Conservation (phyloP, 495 filamentous ascomycete species). For the Penicillium paxilli region DNA sequence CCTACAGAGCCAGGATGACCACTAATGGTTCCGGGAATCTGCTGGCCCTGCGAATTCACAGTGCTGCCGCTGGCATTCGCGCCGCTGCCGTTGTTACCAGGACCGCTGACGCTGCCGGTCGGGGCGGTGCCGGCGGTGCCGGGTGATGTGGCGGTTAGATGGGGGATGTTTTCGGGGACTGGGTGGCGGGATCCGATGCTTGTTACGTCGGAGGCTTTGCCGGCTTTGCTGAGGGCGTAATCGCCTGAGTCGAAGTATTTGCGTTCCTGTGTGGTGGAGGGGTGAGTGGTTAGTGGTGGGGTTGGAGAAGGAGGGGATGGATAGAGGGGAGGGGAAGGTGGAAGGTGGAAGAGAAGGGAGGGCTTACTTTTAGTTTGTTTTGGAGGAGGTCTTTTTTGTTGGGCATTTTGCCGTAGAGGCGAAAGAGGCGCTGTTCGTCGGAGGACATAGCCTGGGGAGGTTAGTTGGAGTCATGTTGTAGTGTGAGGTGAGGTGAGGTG, state of each 20-base stretch:
- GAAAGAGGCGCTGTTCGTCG: slow-evolving; percentile 93
- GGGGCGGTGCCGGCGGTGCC: slow-evolving; percentile 44
- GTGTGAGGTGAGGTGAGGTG: too few relatives aligned
- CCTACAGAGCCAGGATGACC: slow-evolving; percentile 47
- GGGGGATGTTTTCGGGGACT: slow-evolving; percentile 92
- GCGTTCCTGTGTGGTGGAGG: slow-evolving; percentile 64
- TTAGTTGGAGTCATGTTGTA: too few relatives aligned
- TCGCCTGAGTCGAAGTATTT: slow-evolving; percentile 99
- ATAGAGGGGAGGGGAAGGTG: neutral
- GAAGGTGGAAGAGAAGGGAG: neutral
- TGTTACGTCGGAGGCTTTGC: slow-evolving; percentile 92
- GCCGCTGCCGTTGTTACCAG: slow-evolving; percentile 41
- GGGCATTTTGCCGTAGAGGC: slow-evolving; percentile 94
- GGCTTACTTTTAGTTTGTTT: slow-evolving; percentile 83
- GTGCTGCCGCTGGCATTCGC: too few relatives aligned
- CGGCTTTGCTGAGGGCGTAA: slow-evolving; percentile 97
- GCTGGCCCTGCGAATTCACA: too few relatives aligned
- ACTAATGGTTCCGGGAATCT: slow-evolving; percentile 48
- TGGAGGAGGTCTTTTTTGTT: slow-evolving; percentile 94
- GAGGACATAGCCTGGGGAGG: slow-evolving; percentile 71
- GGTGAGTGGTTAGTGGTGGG: neutral
- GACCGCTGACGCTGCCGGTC: slow-evolving; percentile 6
- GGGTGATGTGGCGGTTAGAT: slow-evolving; percentile 76
- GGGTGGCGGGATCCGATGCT: slow-evolving; percentile 93
- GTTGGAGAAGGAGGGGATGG: slow-evolving; percentile 1